Evolutionary conservation across 495 filamentous ascomycete species (phyloP).

Genomic region (Cudoniella acicularis): DNA sequence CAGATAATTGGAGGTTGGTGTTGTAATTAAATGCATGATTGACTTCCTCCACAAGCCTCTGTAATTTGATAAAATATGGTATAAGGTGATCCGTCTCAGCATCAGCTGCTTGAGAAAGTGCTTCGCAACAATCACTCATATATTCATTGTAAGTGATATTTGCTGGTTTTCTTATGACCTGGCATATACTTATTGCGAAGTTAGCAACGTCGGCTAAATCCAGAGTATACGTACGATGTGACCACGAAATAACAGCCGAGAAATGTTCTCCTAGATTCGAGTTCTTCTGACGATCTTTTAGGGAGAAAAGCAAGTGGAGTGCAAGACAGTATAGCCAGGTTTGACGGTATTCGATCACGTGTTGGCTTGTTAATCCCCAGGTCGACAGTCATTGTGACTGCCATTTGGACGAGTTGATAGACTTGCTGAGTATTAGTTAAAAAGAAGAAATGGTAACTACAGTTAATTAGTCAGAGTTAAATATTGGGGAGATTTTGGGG

Average conservation of each 20-base stretch:
- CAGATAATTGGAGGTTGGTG: background rate
- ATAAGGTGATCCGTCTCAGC: conserved; percentile 15
- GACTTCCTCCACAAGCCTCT: conserved; percentile 18
- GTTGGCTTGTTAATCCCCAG: conserved; percentile 18
- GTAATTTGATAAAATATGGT: conserved; percentile 14
- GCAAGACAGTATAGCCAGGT: background rate
- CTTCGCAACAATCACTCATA: conserved; percentile 10
- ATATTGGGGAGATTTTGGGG: no score
- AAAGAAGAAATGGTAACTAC: conserved; percentile 27
- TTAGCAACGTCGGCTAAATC: no score
- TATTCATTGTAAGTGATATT: conserved; percentile 11
- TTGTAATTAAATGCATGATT: conserved; percentile 17
- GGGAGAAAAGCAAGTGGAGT: background rate
- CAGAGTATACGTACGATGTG: conserved; percentile 30
- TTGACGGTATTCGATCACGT: background rate
- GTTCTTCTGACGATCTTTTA: conserved; percentile 5
- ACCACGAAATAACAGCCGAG: conserved; percentile 30
- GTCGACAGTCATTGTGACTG: conserved; percentile 23
- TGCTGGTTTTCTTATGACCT: conserved; percentile 15
- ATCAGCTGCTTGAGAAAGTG: conserved; percentile 3
- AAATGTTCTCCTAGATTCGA: conserved; percentile 26
- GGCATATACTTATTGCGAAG: conserved; percentile 7
- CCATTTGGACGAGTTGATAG: conserved; percentile 26
- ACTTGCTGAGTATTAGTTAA: conserved; percentile 19
- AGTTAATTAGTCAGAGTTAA: background rate